These are phyloP conservation scores for Pichia sp. DNA, from an alignment of 1,139 yeast species.

Conservation along the genomic window DNA sequence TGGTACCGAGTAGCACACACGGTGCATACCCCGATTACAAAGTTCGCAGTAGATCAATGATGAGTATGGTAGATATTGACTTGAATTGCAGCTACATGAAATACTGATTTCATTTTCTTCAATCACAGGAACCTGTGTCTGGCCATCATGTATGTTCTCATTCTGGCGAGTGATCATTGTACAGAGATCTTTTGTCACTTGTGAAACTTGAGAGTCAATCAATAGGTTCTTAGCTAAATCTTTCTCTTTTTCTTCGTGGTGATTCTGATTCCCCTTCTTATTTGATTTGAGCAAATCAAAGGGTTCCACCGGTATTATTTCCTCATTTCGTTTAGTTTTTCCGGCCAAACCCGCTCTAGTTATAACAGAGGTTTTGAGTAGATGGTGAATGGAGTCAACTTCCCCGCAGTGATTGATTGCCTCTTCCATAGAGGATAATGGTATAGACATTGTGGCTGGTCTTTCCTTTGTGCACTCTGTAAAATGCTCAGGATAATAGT, in stretches of 20 bases:
- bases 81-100: constrained; percentile 16
- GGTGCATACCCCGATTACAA: constrained; percentile 15
- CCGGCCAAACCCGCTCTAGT: constrained; percentile 13
- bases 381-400: constrained; percentile 18
- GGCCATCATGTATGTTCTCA: constrained; percentile 8
- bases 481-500: constrained; percentile 43
- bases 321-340: neutral
- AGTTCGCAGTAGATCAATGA: constrained; percentile 13
- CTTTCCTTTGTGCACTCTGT: constrained; percentile 34
- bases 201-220: constrained; percentile 14
- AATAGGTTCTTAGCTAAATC: neutral
- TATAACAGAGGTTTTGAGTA: constrained; percentile 13
- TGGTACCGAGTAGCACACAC: constrained; percentile 13
- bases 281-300: constrained; percentile 10
- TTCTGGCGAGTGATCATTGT: constrained; percentile 6
- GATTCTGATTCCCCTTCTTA: too few relatives aligned
- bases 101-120: constrained; percentile 2
- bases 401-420: constrained; percentile 17
- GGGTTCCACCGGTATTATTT: constrained; percentile 17
- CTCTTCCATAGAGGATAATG: constrained; percentile 14
- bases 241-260: neutral
- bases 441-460: constrained; percentile 17
- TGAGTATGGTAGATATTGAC: constrained; percentile 8
- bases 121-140: constrained; percentile 13
- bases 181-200: constrained; percentile 20